Evolutionary conservation across 306 rosid species (phyloP), one percentile per base, ranked within the genome.

Genomic region (Senna tora): DNA sequence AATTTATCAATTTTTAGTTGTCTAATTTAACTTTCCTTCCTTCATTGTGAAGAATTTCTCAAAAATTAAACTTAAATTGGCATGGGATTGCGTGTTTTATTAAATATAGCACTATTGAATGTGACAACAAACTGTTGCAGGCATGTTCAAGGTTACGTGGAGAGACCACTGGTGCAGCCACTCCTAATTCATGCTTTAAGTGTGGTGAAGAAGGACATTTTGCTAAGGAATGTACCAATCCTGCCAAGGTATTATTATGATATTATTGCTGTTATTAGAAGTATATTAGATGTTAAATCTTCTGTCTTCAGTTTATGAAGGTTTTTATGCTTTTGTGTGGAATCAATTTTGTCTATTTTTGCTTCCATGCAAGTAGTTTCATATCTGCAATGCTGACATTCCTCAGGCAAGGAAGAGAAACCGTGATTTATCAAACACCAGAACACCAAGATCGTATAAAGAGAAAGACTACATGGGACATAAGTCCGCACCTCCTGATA

Each of bases 131-230:
- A 57, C 61, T 38, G 12, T 19, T 58, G 82, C 80, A 95, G 96
- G 89, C 92, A 43, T 91, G 96, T 47, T 19, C 84, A 30, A 87
- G 85, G 82, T 39, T 77, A 67, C 84, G 33, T 3, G 79, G 83
- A 64, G 97, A 87, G 71, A 65, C 80, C 42, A 67, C 60, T 70
- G 84, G 64, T 76, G 80, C 80, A 25, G 81, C 75, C 41, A 64
- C 87, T 0, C 78, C 84, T 73, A 87, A 84, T 76, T 79, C 86
- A 60, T 95, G 99, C 84, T 91, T 34, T 68, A 89, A 58, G 77
- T 95, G 99, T 64, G 89, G 91, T 36, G 96, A 87, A 73, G 90
- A 41, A 70, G 99, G 99, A 67, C 99, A 95, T 88, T 84, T 91
- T 77, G 97, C 99, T 22, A 87, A 97, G 60, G 98, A 90, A 71